Conservation (phyloP, 768 basidiomycete species). For the Auriscalpium vulgare region DNA sequence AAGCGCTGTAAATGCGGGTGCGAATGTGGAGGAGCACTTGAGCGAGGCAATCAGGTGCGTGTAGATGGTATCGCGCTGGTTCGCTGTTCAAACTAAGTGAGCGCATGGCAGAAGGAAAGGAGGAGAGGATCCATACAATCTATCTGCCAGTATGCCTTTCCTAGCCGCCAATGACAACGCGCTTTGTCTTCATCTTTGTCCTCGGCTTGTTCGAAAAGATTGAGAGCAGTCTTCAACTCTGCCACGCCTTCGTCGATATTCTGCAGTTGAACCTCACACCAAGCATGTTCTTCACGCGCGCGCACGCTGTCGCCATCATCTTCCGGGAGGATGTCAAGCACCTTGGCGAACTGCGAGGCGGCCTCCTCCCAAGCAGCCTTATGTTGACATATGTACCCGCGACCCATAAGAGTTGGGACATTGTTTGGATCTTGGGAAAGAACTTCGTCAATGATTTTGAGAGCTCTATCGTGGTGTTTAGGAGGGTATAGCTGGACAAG, state of each 20-base stretch:
- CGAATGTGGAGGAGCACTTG: slow-evolving; percentile 66
- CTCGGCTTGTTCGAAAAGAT: slow-evolving; percentile 36
- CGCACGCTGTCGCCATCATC: slow-evolving; percentile 44
- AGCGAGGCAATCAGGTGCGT: slow-evolving; percentile 73
- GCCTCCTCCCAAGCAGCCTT: slow-evolving; percentile 65
- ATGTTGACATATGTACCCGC: slow-evolving; percentile 64
- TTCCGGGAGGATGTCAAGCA: slow-evolving; percentile 39
- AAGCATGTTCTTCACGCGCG: slow-evolving; percentile 75
- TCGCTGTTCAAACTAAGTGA: slow-evolving; percentile 26
- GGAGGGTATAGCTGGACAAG: slow-evolving; percentile 84
- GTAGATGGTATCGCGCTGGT: slow-evolving; percentile 59
- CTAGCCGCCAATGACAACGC: slow-evolving; percentile 79
- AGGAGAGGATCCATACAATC: slow-evolving; percentile 41
- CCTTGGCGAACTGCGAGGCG: slow-evolving; percentile 48
- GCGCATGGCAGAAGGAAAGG: not conserved
- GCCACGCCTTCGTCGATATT: slow-evolving; percentile 37
- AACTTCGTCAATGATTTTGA: slow-evolving; percentile 64
- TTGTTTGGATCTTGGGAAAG: slow-evolving; percentile 57
- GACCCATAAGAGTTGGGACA: slow-evolving; percentile 59
- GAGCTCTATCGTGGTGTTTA: slow-evolving; percentile 79
- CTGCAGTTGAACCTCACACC: slow-evolving; percentile 64
- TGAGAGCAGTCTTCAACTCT: slow-evolving; percentile 41
- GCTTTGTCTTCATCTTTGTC: slow-evolving; percentile 55
- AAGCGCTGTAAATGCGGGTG: slow-evolving; percentile 89
- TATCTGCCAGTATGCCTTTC: slow-evolving; percentile 64